Evolutionary conservation across 192 early-diverging fungal species (phyloP).

Genomic region (Coemansia sp.): DNA sequence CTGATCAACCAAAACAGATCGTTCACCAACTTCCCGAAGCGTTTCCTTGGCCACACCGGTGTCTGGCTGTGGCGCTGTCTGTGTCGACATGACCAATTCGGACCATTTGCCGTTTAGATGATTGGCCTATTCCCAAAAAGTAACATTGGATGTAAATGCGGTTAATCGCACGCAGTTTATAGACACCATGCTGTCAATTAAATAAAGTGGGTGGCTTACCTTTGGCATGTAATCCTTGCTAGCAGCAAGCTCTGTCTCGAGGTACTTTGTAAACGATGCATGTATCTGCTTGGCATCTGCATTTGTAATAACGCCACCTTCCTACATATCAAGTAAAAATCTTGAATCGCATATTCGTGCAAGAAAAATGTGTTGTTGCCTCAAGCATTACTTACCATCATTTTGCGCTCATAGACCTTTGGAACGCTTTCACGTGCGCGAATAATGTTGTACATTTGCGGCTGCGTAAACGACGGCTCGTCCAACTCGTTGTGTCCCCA

Average conservation of each 20-base stretch:
- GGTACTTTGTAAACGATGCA: constrained; percentile 23
- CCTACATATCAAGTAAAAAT: constrained; percentile 10
- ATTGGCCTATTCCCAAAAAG: constrained; percentile 23
- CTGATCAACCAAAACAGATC: constrained; percentile 70
- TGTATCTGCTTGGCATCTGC: constrained; percentile 30
- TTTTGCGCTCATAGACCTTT: constrained; percentile 77
- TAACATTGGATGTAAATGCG: neutral
- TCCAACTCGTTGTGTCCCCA: constrained; percentile 99
- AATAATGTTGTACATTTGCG: constrained; percentile 94
- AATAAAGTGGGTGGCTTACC: constrained; percentile 12
- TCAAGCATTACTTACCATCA: constrained; percentile 44
- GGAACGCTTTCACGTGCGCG: constrained; percentile 81
- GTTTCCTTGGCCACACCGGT: constrained; percentile 65
- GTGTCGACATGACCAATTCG: constrained; percentile 64
- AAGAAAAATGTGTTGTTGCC: neutral
- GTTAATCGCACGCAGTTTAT: neutral
- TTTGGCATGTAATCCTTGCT: constrained; percentile 42
- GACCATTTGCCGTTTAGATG: constrained; percentile 78
- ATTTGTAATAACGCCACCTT: constrained; percentile 22
- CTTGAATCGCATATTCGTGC: neutral
- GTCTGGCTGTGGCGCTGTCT: constrained; percentile 37
- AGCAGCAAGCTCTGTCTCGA: constrained; percentile 44
- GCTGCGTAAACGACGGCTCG: constrained; percentile 96
- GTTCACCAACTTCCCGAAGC: constrained; percentile 69
- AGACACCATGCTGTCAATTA: neutral